Conservation (phyloP, 371 early-diverging fungal species). For the Mortierella sp. region DNA sequence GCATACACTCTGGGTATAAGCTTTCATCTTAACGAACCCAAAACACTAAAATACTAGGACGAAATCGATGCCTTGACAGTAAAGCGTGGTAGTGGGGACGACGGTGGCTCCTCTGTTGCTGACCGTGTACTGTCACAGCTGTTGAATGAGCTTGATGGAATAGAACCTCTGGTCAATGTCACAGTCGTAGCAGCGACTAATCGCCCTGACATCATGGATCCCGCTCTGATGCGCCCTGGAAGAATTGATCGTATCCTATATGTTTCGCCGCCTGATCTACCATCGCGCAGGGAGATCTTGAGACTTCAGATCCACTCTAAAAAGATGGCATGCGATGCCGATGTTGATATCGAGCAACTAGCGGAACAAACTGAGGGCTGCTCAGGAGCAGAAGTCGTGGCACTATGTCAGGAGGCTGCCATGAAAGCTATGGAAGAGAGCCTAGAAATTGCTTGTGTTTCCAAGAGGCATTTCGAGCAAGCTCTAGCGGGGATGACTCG, state of each 20-base stretch:
- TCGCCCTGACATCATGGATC: constrained; percentile 97
- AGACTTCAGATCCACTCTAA: constrained; percentile 79
- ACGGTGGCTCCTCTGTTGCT: constrained; percentile 84
- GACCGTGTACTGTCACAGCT: constrained; percentile 96
- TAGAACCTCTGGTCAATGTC: constrained; percentile 94
- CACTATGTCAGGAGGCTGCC: constrained; percentile 96
- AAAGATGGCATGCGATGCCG: constrained; percentile 43
- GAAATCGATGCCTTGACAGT: constrained; percentile 98
- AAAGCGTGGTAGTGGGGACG: constrained; percentile 76
- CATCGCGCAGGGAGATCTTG: constrained; percentile 87
- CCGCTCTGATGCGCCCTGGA: constrained; percentile 96
- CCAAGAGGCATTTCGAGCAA: constrained; percentile 76
- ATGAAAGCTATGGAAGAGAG: constrained; percentile 92
- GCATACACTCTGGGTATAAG: neutral
- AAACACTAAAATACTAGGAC: constrained; percentile 69
- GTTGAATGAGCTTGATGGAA: constrained; percentile 96
- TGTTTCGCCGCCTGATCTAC: constrained; percentile 90
- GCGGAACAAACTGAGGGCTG: constrained; percentile 81
- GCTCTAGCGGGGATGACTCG: constrained; percentile 73
- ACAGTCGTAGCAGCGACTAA: constrained; percentile 99
- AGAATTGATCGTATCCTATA: constrained; percentile 96
- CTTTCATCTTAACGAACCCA: neutral
- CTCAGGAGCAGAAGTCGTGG: constrained; percentile 96
- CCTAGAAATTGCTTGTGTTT: constrained; percentile 68
- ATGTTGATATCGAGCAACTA: constrained; percentile 33